These are phyloP conservation scores for Alnus rubra DNA, from an alignment of 306 rosid species.

Conservation along the genomic window DNA sequence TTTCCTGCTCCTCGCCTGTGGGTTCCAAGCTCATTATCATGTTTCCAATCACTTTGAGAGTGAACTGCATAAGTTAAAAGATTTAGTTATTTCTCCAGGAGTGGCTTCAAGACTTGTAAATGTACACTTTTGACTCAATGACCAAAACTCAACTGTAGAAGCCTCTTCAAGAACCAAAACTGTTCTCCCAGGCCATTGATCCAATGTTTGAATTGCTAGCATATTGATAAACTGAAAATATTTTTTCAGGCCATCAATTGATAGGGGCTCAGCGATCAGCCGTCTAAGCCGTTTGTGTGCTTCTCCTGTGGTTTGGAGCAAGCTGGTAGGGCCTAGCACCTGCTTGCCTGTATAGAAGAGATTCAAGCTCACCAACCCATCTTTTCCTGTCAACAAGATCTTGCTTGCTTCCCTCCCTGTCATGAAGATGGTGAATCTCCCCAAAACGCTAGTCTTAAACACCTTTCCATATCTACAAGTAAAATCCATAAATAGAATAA, in stretches of 20 bases:
- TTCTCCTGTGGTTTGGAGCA: slow-evolving; percentile 81
- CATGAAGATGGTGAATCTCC: slow-evolving; percentile 80
- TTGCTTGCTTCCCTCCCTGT: slow-evolving; percentile 88
- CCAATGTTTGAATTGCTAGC: slow-evolving; percentile 62
- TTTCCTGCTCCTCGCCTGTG: slow-evolving; percentile 70
- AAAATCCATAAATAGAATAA: not conserved
- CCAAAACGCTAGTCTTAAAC: slow-evolving; percentile 73
- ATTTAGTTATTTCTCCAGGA: not conserved
- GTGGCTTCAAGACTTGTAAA: not conserved
- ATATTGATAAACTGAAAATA: slow-evolving; percentile 71
- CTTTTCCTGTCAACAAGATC: slow-evolving; percentile 71
- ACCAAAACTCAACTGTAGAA: slow-evolving; percentile 68
- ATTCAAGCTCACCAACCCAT: slow-evolving; percentile 82
- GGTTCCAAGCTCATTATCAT: slow-evolving; percentile 97
- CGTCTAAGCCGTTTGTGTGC: slow-evolving; percentile 76
- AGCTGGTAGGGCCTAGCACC: slow-evolving; percentile 77
- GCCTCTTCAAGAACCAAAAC: slow-evolving; percentile 72
- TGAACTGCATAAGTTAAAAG: slow-evolving; percentile 54
- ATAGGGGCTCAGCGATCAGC: slow-evolving; percentile 73
- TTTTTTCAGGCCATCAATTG: slow-evolving; percentile 72
- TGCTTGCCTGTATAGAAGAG: slow-evolving; percentile 76
- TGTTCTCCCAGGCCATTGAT: slow-evolving; percentile 60
- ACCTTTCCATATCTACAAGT: slow-evolving; percentile 70
- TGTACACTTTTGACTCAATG: not conserved
- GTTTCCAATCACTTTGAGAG: slow-evolving; percentile 83